phyloP scores from a whole-genome alignment of 1,284 basidiomycete genomes.

The Exobasidium cylindrosporum region DNA sequence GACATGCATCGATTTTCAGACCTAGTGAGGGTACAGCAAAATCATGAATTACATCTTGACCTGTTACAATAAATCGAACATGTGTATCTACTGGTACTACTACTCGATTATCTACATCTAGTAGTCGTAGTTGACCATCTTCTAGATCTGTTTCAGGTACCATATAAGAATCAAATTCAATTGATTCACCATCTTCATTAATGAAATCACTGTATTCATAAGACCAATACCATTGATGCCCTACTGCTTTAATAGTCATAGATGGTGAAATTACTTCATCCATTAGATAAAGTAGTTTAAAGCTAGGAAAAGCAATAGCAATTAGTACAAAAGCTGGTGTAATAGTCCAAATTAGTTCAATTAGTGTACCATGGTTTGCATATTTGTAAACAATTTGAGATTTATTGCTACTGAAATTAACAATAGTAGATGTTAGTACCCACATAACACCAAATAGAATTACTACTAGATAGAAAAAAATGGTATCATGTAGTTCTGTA shows the following conservation, averaged over 20 bases:
- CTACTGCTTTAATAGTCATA: slow-evolving; percentile 48
- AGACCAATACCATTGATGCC: slow-evolving; percentile 48
- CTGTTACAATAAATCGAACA: slow-evolving; percentile 56
- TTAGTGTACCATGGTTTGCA: slow-evolving; percentile 27
- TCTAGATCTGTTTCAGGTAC: slow-evolving; percentile 55
- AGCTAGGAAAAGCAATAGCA: slow-evolving; percentile 55
- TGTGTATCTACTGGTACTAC: slow-evolving; percentile 56
- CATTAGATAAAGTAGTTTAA: slow-evolving; percentile 55
- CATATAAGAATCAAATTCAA: slow-evolving; percentile 53
- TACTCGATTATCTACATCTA: slow-evolving; percentile 57
- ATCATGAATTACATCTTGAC: slow-evolving; percentile 56
- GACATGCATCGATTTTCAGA: slow-evolving; percentile 55
- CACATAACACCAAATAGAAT: slow-evolving; percentile 54
- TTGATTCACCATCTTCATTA: slow-evolving; percentile 45
- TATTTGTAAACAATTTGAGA: slow-evolving; percentile 25
- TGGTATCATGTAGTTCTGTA: slow-evolving; percentile 55
- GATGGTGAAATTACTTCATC: slow-evolving; percentile 50
- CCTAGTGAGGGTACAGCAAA: slow-evolving; percentile 56
- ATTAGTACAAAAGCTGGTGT: slow-evolving; percentile 53
- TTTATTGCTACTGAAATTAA: slow-evolving; percentile 44
- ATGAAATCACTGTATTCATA: slow-evolving; percentile 44
- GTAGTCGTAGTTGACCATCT: slow-evolving; percentile 56
- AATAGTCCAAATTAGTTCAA: slow-evolving; percentile 55
- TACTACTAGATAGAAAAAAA: slow-evolving; percentile 56
- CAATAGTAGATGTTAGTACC: slow-evolving; percentile 42